Evolutionary conservation across 441 rosid species (phyloP).

Genomic region (Eutrema salsugineum): DNA sequence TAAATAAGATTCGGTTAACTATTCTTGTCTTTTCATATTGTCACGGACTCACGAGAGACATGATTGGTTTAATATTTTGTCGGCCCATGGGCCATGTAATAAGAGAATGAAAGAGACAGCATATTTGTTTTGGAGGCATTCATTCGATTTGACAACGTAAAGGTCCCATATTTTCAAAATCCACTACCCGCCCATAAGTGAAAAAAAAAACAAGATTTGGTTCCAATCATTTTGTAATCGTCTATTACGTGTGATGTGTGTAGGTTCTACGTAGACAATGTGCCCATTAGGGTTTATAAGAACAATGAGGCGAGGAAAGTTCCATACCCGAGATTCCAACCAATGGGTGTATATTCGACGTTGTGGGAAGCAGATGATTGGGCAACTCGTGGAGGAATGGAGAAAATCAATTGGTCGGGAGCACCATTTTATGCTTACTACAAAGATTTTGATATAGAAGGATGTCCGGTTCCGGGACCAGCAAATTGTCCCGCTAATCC

Average conservation of each 20-base stretch:
- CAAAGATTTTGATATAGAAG: slow-evolving; percentile 68
- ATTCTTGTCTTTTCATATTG: slow-evolving; percentile 14
- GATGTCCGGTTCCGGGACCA: slow-evolving; percentile 57
- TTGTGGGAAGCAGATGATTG: slow-evolving; percentile 74
- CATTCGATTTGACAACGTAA: background rate
- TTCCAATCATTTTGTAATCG: background rate
- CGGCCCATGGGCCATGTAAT: slow-evolving; percentile 17
- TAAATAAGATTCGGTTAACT: slow-evolving; percentile 1
- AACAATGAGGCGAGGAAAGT: slow-evolving; percentile 52
- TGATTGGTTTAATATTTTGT: slow-evolving; percentile 27
- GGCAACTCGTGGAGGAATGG: slow-evolving; percentile 70
- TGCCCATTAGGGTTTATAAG: slow-evolving; percentile 65
- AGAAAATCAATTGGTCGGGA: slow-evolving; percentile 59
- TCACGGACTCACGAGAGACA: background rate
- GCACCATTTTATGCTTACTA: slow-evolving; percentile 62
- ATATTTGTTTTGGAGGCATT: slow-evolving; percentile 14
- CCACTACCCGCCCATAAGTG: background rate
- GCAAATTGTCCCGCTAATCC: slow-evolving; percentile 40
- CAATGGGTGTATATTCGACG: slow-evolving; percentile 67
- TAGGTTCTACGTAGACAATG: slow-evolving; percentile 53
- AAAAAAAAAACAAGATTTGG: background rate
- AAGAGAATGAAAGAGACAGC: slow-evolving; percentile 31
- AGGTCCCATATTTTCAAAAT: slow-evolving; percentile 9
- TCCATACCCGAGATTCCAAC: slow-evolving; percentile 52
- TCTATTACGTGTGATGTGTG: slow-evolving; percentile 14